Percentiles rank a stretch among this genome's conserved stretches.
Evolutionary conservation across 78 protist species (phyloP).

Genomic region (Dictyostelium intermedium): DNA sequence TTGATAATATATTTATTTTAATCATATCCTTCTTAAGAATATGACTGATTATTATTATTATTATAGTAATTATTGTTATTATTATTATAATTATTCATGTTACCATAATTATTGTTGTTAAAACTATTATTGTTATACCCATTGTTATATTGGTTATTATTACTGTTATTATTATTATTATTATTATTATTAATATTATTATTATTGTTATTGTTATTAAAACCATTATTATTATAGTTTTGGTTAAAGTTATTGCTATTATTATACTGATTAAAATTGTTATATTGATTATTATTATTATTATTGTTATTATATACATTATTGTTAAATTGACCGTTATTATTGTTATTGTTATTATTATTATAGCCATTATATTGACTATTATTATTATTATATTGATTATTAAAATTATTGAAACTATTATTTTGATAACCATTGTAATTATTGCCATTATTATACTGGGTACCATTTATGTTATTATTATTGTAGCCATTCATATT

Average conservation of each 20-base stretch:
- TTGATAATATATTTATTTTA: background rate
- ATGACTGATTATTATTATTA: background rate
- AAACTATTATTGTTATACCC: background rate
- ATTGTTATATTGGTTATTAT: background rate
- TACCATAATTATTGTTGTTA: background rate
- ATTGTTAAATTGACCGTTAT: constrained; percentile 1
- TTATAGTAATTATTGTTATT: background rate
- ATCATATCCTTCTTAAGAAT: background rate
- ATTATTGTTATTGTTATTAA: background rate
- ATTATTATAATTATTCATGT: background rate
- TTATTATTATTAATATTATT: background rate
- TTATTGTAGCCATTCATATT: background rate
- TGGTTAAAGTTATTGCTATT: background rate
- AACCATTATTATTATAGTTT: background rate
- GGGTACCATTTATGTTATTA: background rate
- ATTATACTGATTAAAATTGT: background rate
- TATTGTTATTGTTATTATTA: background rate
- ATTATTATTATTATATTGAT: background rate
- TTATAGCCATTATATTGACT: background rate
- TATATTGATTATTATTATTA: background rate
- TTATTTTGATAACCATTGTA: background rate
- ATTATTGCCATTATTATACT: background rate
- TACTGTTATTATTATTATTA: background rate
- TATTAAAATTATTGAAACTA: background rate
- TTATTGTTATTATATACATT: background rate